Percentiles rank a stretch among this genome's conserved stretches.
Conservation (phyloP, 176 grass and related monocot genomes). For the Aegilops bicornis region DNA sequence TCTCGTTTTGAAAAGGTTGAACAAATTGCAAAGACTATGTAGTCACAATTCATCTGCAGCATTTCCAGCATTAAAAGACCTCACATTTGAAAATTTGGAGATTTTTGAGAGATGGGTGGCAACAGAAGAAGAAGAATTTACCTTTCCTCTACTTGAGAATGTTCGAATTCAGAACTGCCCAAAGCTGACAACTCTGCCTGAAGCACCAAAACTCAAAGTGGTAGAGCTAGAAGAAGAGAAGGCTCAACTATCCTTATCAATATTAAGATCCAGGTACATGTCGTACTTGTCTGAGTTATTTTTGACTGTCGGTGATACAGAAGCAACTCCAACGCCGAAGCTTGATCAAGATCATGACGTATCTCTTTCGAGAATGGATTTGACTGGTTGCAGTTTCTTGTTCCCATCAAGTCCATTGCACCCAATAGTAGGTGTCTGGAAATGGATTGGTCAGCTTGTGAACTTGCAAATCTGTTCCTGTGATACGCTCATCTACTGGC, state of each 20-base stretch:
- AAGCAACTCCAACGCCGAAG: not conserved
- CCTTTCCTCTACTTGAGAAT: not conserved
- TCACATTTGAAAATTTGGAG: not conserved
- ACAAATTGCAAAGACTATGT: not conserved
- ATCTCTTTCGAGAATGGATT: not conserved
- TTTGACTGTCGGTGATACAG: accelerated
- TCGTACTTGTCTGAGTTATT: not conserved
- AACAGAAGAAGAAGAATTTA: not conserved
- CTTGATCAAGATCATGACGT: not conserved
- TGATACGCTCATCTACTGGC: not conserved
- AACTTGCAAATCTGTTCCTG: accelerated
- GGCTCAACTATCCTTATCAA: not conserved
- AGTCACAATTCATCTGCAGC: too few relatives aligned
- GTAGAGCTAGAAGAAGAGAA: not conserved
- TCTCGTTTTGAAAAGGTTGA: not conserved
- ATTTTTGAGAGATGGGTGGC: not conserved
- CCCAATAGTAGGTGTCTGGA: not conserved
- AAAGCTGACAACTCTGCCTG: not conserved
- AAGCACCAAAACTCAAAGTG: not conserved
- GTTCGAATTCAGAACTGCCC: not conserved
- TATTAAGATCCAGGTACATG: not conserved
- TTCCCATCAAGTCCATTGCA: not conserved
- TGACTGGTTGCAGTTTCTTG: not conserved
- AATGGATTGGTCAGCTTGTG: not conserved
- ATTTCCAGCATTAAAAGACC: not conserved